phyloP scores from a whole-genome alignment of 2,329 filamentous ascomycete genomes.

The Alternaria hordeiaustralica region DNA sequence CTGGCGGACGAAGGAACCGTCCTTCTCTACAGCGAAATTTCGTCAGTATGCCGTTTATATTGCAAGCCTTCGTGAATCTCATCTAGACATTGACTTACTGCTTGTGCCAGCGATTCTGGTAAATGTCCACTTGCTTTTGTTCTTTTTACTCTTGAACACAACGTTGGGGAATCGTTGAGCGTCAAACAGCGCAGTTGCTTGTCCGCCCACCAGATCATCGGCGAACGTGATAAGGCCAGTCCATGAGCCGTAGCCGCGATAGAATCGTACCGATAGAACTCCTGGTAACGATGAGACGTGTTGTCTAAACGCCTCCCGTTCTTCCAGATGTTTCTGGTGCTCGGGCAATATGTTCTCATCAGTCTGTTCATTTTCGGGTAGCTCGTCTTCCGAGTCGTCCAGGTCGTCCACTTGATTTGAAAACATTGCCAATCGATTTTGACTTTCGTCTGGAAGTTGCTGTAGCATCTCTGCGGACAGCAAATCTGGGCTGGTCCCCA shows the following conservation, averaged over 20 bases:
- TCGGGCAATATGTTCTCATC: conserved; percentile 11
- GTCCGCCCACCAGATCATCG: conserved; percentile 12
- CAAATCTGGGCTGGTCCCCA: background rate
- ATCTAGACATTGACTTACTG: background rate
- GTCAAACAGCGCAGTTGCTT: conserved; percentile 27
- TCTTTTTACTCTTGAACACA: conserved; percentile 15
- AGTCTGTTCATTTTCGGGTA: background rate
- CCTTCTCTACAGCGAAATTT: background rate
- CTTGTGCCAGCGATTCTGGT: background rate
- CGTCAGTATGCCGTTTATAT: background rate
- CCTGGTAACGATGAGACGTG: conserved; percentile 29
- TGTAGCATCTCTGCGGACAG: conserved; percentile 36
- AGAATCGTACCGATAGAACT: conserved; percentile 27
- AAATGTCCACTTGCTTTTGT: conserved; percentile 28
- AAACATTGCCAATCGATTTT: conserved; percentile 28
- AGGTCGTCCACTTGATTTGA: conserved; percentile 2
- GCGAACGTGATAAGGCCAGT: conserved; percentile 28
- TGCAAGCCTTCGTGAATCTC: background rate
- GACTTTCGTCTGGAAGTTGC: conserved; percentile 32
- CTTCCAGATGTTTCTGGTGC: conserved; percentile 20
- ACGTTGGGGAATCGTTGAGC: conserved; percentile 21
- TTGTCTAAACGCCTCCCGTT: conserved; percentile 21
- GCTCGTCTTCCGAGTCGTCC: conserved; percentile 1
- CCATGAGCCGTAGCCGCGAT: conserved; percentile 29
- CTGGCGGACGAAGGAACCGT: background rate